Evolutionary conservation across 805 yeast species (phyloP).

Genomic region (Metschnikowia baotianmanensis): DNA sequence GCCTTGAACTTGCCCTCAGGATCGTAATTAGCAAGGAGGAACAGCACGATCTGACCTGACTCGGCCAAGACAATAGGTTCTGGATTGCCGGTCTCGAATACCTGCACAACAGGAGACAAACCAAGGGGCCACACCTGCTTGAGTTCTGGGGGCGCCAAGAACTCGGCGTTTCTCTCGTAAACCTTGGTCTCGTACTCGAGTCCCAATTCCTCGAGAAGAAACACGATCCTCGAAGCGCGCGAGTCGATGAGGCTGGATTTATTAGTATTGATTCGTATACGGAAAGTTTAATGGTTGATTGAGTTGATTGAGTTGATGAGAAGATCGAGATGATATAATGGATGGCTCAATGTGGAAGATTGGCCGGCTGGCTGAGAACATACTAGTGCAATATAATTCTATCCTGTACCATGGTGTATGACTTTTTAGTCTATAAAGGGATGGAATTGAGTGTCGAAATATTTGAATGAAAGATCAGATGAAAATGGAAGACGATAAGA

Average conservation of each 20-base stretch:
- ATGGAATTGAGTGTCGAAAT: too few relatives aligned
- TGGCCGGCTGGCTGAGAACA: conserved; percentile 3
- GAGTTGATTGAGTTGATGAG: neutral
- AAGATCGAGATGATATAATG: too few relatives aligned
- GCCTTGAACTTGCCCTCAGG: conserved; percentile 37
- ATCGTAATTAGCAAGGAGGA: conserved; percentile 52
- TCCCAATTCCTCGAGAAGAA: conserved; percentile 37
- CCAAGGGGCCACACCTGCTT: conserved; percentile 36
- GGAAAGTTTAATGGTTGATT: neutral
- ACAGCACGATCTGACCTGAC: conserved; percentile 56
- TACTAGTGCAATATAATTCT: conserved; percentile 23
- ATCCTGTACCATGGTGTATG: conserved; percentile 5
- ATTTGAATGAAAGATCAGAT: too few relatives aligned
- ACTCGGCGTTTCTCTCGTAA: conserved; percentile 24
- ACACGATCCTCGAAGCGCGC: conserved; percentile 37
- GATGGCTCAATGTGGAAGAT: too few relatives aligned
- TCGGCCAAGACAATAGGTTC: conserved; percentile 45
- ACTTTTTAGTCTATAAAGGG: neutral
- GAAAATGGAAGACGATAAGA: too few relatives aligned
- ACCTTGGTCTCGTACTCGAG: conserved; percentile 34
- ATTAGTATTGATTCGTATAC: too few relatives aligned
- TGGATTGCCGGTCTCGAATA: conserved; percentile 12
- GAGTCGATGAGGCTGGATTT: conserved; percentile 28
- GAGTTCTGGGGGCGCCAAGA: conserved; percentile 35
- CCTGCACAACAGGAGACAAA: conserved; percentile 30